phyloP scores from a whole-genome alignment of 2,329 filamentous ascomycete genomes.

The Penicillium corylophilum region DNA sequence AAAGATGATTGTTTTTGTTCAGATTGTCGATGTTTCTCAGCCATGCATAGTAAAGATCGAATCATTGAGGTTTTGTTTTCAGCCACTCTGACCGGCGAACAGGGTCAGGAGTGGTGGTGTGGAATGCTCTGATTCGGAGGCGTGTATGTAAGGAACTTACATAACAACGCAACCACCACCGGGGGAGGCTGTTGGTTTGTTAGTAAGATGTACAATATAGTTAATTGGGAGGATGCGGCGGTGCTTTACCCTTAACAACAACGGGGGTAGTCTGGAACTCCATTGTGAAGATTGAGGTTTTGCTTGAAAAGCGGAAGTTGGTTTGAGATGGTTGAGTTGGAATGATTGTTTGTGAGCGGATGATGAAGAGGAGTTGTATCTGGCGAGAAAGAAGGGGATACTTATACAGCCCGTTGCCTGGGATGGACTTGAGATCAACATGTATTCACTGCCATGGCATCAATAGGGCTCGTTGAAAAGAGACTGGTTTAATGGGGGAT shows the following conservation, averaged over 20 bases:
- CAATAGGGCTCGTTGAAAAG: not conserved
- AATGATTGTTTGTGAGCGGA: slow-evolving; percentile 6
- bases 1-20: not conserved
- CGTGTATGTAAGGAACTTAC: slow-evolving; percentile 18
- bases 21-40: not conserved
- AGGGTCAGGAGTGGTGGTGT: not conserved
- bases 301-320: slow-evolving; percentile 15
- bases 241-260: slow-evolving; percentile 24
- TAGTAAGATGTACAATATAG: not conserved
- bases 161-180: slow-evolving; percentile 33
- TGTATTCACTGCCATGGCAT: not conserved
- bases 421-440: not conserved
- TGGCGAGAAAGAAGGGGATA: not conserved
- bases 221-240: not conserved
- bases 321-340: slow-evolving; percentile 11
- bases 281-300: slow-evolving; percentile 25
- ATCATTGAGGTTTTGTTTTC: not conserved
- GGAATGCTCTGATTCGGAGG: not conserved
- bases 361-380: slow-evolving; percentile 5
- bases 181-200: slow-evolving; percentile 18
- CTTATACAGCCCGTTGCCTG: not conserved
- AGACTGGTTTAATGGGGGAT: not conserved
- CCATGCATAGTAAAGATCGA: not conserved
- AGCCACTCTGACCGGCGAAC: slow-evolving; percentile 1
- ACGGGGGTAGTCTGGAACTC: slow-evolving; percentile 24